Evolutionary conservation across 2,329 filamentous ascomycete species (phyloP), one percentile per base, ranked within the genome.

Genomic region (Diaporthe amygdali): DNA sequence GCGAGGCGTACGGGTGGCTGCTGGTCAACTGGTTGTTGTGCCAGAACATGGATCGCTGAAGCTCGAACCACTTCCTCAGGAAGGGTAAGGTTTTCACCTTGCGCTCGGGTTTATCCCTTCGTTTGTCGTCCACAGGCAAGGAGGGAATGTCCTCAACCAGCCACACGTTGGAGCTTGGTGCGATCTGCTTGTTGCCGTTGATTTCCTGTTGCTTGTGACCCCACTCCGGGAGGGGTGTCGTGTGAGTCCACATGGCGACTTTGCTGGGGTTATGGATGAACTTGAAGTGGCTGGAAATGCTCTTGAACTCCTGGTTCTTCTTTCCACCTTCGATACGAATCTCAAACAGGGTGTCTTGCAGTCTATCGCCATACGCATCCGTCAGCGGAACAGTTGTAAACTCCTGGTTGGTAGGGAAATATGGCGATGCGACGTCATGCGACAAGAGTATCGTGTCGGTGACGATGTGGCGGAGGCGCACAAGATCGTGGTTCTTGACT

Each of bases 221-320:
- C 96, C 96, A 99, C 5, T 99, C 96, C 5, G 96, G 96, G n/a
- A 99, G 90, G 63, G 96, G 94, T 72, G 91, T 96, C 44, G 93
- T 93, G 82, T 98, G 96, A 34, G 96, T 99, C 96, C 96, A 99
- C 96, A 99, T 97, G 75, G 96, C 96, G 64, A 99, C 96, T 82
- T 97, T 97, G 81, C 94, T 97, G 9, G 96, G 95, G 78, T 93
- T 91, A 82, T 99, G 96, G 76, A 99, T 90, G 72, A 99, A 89
- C 85, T 98, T 98, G 89, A 99, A 98, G 83, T 97, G 93, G 73
- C 94, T 92, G 12, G 96, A 92, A 79, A 97, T 89, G 73, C 93
- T 96, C 86, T 94, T 96, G 86, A 98, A 97, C 70, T 96, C 91
- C 78, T 96, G 93, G 32, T 88, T 87, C 52, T 87, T 79, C 84